These are phyloP conservation scores for Barbarea vulgaris DNA, from an alignment of 345 rosid species.

Conservation along the genomic window DNA sequence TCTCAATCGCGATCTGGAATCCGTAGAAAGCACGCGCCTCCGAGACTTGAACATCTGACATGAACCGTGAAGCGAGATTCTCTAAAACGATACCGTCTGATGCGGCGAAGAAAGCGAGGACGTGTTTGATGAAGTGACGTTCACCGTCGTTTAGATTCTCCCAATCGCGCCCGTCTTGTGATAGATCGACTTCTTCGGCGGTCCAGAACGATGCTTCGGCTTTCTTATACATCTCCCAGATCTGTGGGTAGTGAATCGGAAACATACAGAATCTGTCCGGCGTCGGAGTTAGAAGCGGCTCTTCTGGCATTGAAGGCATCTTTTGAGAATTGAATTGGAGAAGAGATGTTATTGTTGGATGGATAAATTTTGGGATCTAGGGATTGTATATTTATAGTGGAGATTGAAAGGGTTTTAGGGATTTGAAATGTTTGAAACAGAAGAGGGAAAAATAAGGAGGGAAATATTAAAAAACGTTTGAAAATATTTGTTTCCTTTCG, in stretches of 20 bases:
- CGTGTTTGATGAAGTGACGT: constrained; percentile 83
- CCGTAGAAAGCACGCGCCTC: constrained; percentile 99
- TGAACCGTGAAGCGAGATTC: constrained; percentile 84
- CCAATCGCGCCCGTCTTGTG: constrained; percentile 80
- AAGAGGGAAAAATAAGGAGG: constrained; percentile 29
- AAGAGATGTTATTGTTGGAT: not conserved
- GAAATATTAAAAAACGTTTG: constrained; percentile 36
- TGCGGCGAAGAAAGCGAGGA: constrained; percentile 96
- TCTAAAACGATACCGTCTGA: constrained; percentile 92
- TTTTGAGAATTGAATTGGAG: not conserved
- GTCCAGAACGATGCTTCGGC: constrained; percentile 99
- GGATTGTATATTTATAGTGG: constrained; percentile 13
- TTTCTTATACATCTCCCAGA: constrained; percentile 99
- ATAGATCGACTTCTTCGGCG: constrained; percentile 95
- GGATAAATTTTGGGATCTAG: not conserved
- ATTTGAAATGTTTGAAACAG: constrained; percentile 21
- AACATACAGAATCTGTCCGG: constrained; percentile 94
- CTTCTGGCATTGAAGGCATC: constrained; percentile 85
- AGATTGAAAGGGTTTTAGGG: constrained; percentile 27
- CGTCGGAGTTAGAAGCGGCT: constrained; percentile 76
- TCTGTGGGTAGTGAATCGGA: constrained; percentile 82
- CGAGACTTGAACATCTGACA: constrained; percentile 89
- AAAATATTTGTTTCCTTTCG: not conserved
- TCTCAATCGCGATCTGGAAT: constrained; percentile 94
- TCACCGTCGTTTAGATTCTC: constrained; percentile 70